Evolutionary conservation across 2,329 filamentous ascomycete species (phyloP).

Genomic region (Trichoderma polysporum): DNA sequence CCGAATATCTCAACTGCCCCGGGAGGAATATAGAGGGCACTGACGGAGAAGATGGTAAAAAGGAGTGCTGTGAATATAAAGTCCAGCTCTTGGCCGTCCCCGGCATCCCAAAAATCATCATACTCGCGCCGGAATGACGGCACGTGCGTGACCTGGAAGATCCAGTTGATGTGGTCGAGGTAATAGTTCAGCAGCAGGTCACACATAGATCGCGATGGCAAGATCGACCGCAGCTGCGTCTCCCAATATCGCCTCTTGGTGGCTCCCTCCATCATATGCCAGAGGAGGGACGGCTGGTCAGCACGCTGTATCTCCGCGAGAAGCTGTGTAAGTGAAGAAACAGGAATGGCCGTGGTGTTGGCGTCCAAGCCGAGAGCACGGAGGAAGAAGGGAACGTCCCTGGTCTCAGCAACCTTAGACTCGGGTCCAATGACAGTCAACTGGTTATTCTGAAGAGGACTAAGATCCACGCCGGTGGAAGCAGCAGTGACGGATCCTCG

Average conservation of each 20-base stretch:
- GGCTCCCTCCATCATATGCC: constrained; percentile 14
- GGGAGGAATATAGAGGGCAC: constrained; percentile 31
- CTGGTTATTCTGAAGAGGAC: not conserved
- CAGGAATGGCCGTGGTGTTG: not conserved
- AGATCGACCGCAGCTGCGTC: constrained; percentile 21
- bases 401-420: not conserved
- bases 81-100: constrained; percentile 27
- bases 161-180: constrained; percentile 34
- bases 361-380: not conserved
- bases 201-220: constrained; percentile 25
- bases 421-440: not conserved
- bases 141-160: constrained; percentile 29
- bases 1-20: constrained; percentile 26
- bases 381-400: not conserved
- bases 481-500: not conserved
- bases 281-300: not conserved
- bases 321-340: constrained; percentile 15
- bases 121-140: constrained; percentile 28
- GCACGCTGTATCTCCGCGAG: constrained; percentile 16
- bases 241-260: constrained; percentile 20
- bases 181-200: constrained; percentile 32
- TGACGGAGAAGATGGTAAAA: constrained; percentile 31
- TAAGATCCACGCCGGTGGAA: not conserved
- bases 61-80: constrained; percentile 35
- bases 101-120: constrained; percentile 29